These are phyloP conservation scores for Cairneyella variabilis DNA, from an alignment of 495 filamentous ascomycete species.

Conservation along the genomic window DNA sequence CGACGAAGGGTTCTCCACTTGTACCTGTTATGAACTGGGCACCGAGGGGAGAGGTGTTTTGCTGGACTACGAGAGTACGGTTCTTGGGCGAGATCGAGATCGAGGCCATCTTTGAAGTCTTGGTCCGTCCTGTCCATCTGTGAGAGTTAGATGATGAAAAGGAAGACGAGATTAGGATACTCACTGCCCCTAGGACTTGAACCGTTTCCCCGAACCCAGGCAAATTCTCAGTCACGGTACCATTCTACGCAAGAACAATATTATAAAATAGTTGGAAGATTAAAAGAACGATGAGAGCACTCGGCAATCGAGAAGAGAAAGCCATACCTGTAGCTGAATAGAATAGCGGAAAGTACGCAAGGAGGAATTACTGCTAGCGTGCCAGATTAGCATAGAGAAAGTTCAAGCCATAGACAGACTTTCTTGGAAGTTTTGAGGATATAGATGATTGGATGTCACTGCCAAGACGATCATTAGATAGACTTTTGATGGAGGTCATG, in stretches of 20 bases:
- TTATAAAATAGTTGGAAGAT: slow-evolving; percentile 1
- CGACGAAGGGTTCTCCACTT: slow-evolving; percentile 15
- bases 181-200: slow-evolving; percentile 12
- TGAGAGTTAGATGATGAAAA: background rate
- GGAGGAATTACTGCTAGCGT: too few relatives aligned
- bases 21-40: slow-evolving; percentile 17
- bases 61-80: slow-evolving; percentile 16
- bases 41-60: slow-evolving; percentile 17
- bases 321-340: slow-evolving; percentile 12
- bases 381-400: background rate
- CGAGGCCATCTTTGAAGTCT: slow-evolving; percentile 21
- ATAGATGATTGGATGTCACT: background rate
- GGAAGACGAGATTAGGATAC: background rate
- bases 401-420: background rate
- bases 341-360: too few relatives aligned
- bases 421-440: background rate
- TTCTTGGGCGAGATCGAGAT: slow-evolving; percentile 18
- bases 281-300: slow-evolving; percentile 10
- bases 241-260: slow-evolving; percentile 12
- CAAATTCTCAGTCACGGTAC: slow-evolving; percentile 2
- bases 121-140: slow-evolving; percentile 23
- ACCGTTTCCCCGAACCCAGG: slow-evolving; percentile 18
- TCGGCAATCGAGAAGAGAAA: slow-evolving; percentile 12
- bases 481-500: background rate
- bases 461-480: background rate